Conservation (phyloP, 2,329 filamentous ascomycete species). For the Colletotrichum lini region DNA sequence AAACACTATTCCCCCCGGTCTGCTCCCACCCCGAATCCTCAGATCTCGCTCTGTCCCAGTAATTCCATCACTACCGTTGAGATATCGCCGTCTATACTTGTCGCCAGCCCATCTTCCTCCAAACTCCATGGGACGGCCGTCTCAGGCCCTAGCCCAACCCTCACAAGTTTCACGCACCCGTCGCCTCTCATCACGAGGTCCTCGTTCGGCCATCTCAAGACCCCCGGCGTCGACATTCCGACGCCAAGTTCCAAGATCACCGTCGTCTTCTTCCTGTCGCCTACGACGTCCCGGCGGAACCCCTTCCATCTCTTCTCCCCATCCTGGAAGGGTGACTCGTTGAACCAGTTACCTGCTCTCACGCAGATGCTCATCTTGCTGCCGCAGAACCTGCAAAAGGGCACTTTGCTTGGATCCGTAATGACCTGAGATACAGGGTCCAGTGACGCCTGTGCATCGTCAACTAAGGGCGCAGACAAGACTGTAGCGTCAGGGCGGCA, state of each 20-base stretch:
- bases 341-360: slow-evolving; percentile 43
- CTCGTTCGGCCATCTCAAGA: slow-evolving; percentile 44
- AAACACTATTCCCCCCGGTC: slow-evolving; percentile 1
- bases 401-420: slow-evolving; percentile 39
- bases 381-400: slow-evolving; percentile 42
- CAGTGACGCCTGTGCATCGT: slow-evolving; percentile 45
- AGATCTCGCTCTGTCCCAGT: slow-evolving; percentile 15
- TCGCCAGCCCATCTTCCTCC: slow-evolving; percentile 40
- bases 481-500: slow-evolving; percentile 50
- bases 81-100: slow-evolving; percentile 43
- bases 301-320: slow-evolving; percentile 39
- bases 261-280: slow-evolving; percentile 17
- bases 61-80: slow-evolving; percentile 23
- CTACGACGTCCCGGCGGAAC: slow-evolving; percentile 28
- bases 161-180: slow-evolving; percentile 41
- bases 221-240: slow-evolving; percentile 43
- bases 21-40: background rate
- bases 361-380: slow-evolving; percentile 44
- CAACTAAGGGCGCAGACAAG: slow-evolving; percentile 43
- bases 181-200: slow-evolving; percentile 31
- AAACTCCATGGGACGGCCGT: slow-evolving; percentile 39
- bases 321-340: slow-evolving; percentile 42
- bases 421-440: slow-evolving; percentile 45
- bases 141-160: slow-evolving; percentile 43
- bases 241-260: slow-evolving; percentile 44